These are phyloP conservation scores for Hansfordia pulvinata DNA, from an alignment of 2,329 filamentous ascomycete species.

Conservation along the genomic window DNA sequence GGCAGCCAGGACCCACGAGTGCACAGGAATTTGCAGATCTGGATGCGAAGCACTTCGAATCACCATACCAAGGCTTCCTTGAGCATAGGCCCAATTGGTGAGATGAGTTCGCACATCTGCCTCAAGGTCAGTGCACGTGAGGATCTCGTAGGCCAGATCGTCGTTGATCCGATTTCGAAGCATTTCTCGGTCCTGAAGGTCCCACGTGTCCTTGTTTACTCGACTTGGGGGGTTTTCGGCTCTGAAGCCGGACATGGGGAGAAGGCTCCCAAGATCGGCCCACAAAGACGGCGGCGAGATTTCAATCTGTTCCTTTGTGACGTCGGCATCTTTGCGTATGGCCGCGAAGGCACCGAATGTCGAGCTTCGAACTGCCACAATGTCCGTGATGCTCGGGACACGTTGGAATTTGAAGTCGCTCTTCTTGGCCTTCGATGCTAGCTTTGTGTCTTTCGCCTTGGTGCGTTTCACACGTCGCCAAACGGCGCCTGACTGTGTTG, in stretches of 20 bases:
- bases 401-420: slow-evolving; percentile 96
- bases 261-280: slow-evolving; percentile 57
- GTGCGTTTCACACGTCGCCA: slow-evolving; percentile 78
- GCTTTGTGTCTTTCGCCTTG: slow-evolving; percentile 58
- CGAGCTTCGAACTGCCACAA: slow-evolving; percentile 74
- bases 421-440: slow-evolving; percentile 39
- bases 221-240: slow-evolving; percentile 22
- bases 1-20: slow-evolving; percentile 66
- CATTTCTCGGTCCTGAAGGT: slow-evolving; percentile 23
- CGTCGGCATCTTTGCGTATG: slow-evolving; percentile 70
- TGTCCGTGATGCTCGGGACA: slow-evolving; percentile 75
- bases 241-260: slow-evolving; percentile 51
- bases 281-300: slow-evolving; percentile 57
- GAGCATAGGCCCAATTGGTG: slow-evolving; percentile 20
- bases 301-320: slow-evolving; percentile 58
- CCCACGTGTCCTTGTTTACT: slow-evolving; percentile 25
- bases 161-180: slow-evolving; percentile 42
- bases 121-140: slow-evolving; percentile 54
- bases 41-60: slow-evolving; percentile 48
- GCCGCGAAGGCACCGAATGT: slow-evolving; percentile 83
- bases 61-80: slow-evolving; percentile 26
- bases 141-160: slow-evolving; percentile 33
- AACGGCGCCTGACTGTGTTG: slow-evolving; percentile 82
- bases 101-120: slow-evolving; percentile 42
- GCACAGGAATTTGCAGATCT: slow-evolving; percentile 61